Evolutionary conservation across 441 rosid species (phyloP).

Genomic region (Populus hybrid): DNA sequence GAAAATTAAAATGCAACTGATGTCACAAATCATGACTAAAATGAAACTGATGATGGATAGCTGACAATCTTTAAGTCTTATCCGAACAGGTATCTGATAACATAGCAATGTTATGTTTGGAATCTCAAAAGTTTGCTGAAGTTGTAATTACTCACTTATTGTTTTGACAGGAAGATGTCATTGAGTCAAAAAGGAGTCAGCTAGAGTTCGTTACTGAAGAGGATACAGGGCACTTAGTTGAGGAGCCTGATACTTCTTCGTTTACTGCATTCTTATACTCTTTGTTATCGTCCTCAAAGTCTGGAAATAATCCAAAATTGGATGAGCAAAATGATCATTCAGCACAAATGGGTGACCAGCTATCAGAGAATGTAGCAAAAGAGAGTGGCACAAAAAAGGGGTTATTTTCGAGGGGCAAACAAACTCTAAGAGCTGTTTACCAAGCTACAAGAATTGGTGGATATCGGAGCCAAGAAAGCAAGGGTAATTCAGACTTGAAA

Average conservation of each 20-base stretch:
- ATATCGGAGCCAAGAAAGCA: slow-evolving; percentile 44
- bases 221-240: slow-evolving; percentile 35
- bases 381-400: slow-evolving; percentile 57
- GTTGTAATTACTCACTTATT: not conserved
- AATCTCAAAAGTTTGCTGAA: not conserved
- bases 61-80: not conserved
- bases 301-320: slow-evolving; percentile 35
- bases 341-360: slow-evolving; percentile 39
- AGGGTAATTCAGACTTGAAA: slow-evolving; percentile 38
- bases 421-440: slow-evolving; percentile 57
- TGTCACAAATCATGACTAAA: not conserved
- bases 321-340: slow-evolving; percentile 44
- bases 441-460: slow-evolving; percentile 54
- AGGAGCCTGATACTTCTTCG: slow-evolving; percentile 93
- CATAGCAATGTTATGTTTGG: not conserved
- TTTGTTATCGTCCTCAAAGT: slow-evolving; percentile 59
- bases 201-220: slow-evolving; percentile 47
- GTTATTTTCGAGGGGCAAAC: slow-evolving; percentile 68
- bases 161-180: slow-evolving; percentile 47
- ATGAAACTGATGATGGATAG: not conserved
- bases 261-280: slow-evolving; percentile 90
- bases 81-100: not conserved
- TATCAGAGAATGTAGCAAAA: slow-evolving; percentile 38
- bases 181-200: slow-evolving; percentile 42
- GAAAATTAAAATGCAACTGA: not conserved